phyloP scores from a whole-genome alignment of 805 yeast species.

The Lipomyces sp. region DNA sequence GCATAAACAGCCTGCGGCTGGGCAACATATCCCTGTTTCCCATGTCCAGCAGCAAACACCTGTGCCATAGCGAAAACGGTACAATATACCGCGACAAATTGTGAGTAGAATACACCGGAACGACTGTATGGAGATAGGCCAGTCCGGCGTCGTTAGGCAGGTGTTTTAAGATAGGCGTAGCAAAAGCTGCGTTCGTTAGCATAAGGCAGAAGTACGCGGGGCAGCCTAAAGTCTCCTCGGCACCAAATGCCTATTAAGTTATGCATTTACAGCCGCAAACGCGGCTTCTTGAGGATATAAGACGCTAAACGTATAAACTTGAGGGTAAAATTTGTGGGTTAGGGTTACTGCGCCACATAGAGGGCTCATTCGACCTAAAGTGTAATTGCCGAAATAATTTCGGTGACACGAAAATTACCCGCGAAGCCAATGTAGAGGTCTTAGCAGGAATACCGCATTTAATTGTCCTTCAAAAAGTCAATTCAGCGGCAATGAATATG shows the following conservation, averaged over 20 bases:
- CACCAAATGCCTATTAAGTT: not conserved
- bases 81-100: not conserved
- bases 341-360: not conserved
- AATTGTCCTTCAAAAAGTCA: not conserved
- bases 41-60: constrained; percentile 13
- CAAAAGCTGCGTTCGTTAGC: not conserved
- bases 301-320: not conserved
- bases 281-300: not conserved
- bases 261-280: not conserved
- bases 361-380: too few relatives aligned
- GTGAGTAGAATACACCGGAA: not conserved
- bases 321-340: not conserved
- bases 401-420: too few relatives aligned
- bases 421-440: too few relatives aligned
- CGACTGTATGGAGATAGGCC: not conserved
- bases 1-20: constrained; percentile 14
- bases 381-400: too few relatives aligned
- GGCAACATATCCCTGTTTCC: constrained; percentile 15
- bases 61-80: constrained; percentile 15
- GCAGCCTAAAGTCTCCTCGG: not conserved
- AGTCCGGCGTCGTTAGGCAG: not conserved
- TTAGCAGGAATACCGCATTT: too few relatives aligned
- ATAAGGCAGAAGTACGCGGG: not conserved
- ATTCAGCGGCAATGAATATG: not conserved
- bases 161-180: not conserved